These are phyloP conservation scores for Eudorina sp. DNA, from an alignment of 139 green algal genomes.

Conservation along the genomic window DNA sequence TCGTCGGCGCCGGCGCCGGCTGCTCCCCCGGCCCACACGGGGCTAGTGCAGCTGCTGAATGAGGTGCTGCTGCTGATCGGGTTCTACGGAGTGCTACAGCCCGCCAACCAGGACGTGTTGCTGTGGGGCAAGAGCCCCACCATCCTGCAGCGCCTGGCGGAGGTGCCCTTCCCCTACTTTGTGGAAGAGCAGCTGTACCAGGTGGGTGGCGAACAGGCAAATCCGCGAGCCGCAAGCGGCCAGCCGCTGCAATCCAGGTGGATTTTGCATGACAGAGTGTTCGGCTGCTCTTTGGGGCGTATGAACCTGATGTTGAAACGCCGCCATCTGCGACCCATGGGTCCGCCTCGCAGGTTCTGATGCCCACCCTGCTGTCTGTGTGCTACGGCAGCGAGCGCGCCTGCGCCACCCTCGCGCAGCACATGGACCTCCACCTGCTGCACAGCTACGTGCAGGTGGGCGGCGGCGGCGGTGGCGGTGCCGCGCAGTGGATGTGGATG, in stretches of 20 bases:
- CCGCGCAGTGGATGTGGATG: too few species aligned
- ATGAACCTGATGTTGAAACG: too few species aligned
- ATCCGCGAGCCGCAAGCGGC: neutral
- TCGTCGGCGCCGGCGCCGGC: neutral
- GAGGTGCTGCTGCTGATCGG: conserved; percentile 73
- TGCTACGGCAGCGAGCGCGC: conserved; percentile 58
- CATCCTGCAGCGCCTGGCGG: conserved; percentile 72
- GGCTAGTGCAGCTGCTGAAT: conserved; percentile 63
- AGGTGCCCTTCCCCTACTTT: conserved; percentile 61
- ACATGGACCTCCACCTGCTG: conserved; percentile 46
- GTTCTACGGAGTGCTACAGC: conserved; percentile 59
- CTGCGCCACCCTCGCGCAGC: conserved; percentile 54
- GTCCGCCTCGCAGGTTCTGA: conserved; percentile 62
- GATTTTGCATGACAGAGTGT: too few species aligned
- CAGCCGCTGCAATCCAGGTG: too few species aligned
- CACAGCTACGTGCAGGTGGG: conserved; percentile 36
- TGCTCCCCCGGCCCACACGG: conserved; percentile 22
- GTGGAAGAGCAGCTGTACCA: conserved; percentile 45
- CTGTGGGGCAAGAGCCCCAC: conserved; percentile 67
- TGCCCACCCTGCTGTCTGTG: conserved; percentile 65
- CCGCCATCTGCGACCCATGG: too few species aligned
- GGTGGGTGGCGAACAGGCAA: neutral
- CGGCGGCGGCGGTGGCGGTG: too few species aligned
- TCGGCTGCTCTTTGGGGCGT: too few species aligned
- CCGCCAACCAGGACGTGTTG: conserved; percentile 67